Evolutionary conservation across 139 green algal genomes (phyloP), one percentile per base, ranked within the genome.

Genomic region (Ostreobium quekettii): DNA sequence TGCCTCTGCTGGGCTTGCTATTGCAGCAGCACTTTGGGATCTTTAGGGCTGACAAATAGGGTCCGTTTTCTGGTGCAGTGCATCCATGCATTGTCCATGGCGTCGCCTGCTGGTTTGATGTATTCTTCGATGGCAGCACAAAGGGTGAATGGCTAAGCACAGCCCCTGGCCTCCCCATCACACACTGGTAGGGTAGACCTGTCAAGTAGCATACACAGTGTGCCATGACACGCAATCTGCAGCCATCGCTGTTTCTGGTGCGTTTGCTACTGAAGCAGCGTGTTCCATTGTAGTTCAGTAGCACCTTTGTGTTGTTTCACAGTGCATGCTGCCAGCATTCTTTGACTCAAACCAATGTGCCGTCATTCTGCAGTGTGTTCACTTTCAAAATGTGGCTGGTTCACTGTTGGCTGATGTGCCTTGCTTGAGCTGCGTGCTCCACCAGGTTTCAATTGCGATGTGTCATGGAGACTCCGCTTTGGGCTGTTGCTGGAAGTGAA

Each of bases 41-140:
- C n/a, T n/a, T n/a, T n/a, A n/a, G n/a, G n/a, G n/a, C n/a, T n/a
- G n/a, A n/a, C n/a, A n/a, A n/a, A n/a, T n/a, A n/a, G n/a, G n/a
- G n/a, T n/a, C n/a, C 19, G 59, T 66, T 47, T 22, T 11, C 53
- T 11, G 11, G 8, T 62, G 53, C n/a, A 62, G 53, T 48, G 2
- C 64, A 48, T 22, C 67, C 73, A 1, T 73, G 74, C 56, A 74
- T 73, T 6, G 80, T 96, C 46, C 92, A 97, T 73, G 92, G 92
- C 35, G 36, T 97, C 5, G 92, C 90, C 1, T 88, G 77, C 67
- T 97, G 92, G 92, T 97, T 97, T 80, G 92, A 97, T 73, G 89
- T 97, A 35, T 78, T 92, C 32, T 97, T 97, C 78, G 75, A 87
- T 31, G 90, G 87, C 32, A 74, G 47, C 22, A 59, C 76, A 19